Evolutionary conservation across 176 grass and related monocot species (phyloP), one percentile per base, ranked within the genome.

Genomic region (Carex pumila): DNA sequence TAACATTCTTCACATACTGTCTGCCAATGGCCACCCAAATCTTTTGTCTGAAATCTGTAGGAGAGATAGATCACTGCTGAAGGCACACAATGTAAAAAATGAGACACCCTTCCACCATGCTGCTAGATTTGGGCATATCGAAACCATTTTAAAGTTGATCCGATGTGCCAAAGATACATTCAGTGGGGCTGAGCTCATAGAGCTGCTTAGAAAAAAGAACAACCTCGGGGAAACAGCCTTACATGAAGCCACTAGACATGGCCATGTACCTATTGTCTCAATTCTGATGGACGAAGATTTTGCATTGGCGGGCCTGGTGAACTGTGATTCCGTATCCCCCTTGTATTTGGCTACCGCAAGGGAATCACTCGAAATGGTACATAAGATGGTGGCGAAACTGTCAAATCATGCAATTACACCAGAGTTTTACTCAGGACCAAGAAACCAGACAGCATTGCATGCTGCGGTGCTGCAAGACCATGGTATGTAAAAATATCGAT

Each of bases 81-180:
- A 1, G 12, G 41, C 5, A 2, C 50, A 3, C 14, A 87, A 87
- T n/a, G 15, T 3, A 49, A 47, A 7, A 4, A 14, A 37, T 13
- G 77, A 87, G 75, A 87, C 85, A 8, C 77, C 85, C n/a, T 58
- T 87, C 0, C 78, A 87, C 30, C 69, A 62, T 41, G 85, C 85
- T 62, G 77, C 85, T 3, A 73, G 52, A 49, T 73, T 62, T 17
- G 61, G 85, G 36, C 15, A 71, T 3, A 1, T 13, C 2, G 0
- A 5, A 0, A 31, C 70, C 5, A 65, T 81, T 2, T 37, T 3
- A 0, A 3, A 5, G 12, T 68, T 86, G 25, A 71, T 86, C 13
- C 2, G 8, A 4, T 12, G 6, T 45, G n/a, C 41, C 6, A 21
- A 59, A 6, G 0, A 0, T 0, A 2, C 7, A 61, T 61, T 10